Conservation (phyloP, 116 monocot genomes). For the Dioscorea cayenensis region DNA sequence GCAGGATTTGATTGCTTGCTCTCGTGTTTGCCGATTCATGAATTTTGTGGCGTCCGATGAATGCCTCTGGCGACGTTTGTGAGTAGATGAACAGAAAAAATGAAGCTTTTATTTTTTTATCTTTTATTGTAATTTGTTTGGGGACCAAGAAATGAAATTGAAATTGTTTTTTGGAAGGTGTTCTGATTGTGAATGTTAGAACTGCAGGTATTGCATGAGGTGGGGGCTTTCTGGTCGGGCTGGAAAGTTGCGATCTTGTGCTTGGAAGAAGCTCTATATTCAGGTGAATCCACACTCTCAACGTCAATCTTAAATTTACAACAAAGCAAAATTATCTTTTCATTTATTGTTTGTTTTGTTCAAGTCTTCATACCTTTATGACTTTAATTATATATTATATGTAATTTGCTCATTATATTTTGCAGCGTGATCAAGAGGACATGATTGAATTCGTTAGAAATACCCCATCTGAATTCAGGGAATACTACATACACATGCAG, state of each 20-base stretch:
- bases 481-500: conserved; percentile 98
- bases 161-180: neutral
- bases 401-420: neutral
- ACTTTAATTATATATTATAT: no score
- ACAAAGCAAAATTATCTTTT: neutral
- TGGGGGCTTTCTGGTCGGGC: conserved; percentile 66
- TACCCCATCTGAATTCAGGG: conserved; percentile 78
- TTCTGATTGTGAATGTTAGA: neutral
- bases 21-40: conserved; percentile 74
- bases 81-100: conserved; percentile 10
- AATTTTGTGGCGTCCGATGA: conserved; percentile 79
- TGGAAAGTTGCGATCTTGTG: conserved; percentile 57
- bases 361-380: no score
- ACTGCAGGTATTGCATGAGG: conserved; percentile 77
- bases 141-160: neutral
- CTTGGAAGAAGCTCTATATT: conserved; percentile 98
- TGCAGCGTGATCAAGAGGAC: conserved; percentile 85
- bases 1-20: conserved; percentile 87
- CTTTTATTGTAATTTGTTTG: neutral
- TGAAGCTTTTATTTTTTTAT: neutral
- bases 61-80: conserved; percentile 95
- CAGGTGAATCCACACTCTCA: conserved; percentile 36
- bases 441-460: conserved; percentile 84
- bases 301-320: neutral
- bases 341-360: neutral